Conservation (phyloP, 345 rosid species). For the Citrus mangshanensis region DNA sequence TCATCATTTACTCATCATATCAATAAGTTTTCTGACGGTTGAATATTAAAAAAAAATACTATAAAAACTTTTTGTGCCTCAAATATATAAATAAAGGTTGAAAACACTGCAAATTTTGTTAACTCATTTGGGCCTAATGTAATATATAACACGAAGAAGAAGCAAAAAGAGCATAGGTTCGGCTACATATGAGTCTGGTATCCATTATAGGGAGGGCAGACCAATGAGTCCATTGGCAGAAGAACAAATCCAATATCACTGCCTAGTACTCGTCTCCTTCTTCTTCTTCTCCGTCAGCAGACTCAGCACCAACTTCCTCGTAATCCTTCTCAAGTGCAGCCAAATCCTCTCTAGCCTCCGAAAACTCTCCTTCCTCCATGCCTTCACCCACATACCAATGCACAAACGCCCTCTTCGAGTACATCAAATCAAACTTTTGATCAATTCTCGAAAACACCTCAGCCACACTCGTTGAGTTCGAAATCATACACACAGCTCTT, state of each 20-base stretch:
- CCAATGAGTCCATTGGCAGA: slow-evolving; percentile 31
- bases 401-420: slow-evolving; percentile 23
- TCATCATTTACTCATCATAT: too few species aligned
- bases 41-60: too few species aligned
- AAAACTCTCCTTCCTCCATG: slow-evolving; percentile 27
- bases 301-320: slow-evolving; percentile 26
- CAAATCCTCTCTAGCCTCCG: slow-evolving; percentile 22
- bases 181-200: too few species aligned
- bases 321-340: slow-evolving; percentile 19
- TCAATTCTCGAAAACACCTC: slow-evolving; percentile 23
- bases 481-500: slow-evolving; percentile 24
- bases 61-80: too few species aligned
- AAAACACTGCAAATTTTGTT: too few species aligned
- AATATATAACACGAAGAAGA: too few species aligned
- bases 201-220: background rate
- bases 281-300: slow-evolving; percentile 21
- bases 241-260: background rate
- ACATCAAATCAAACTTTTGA: slow-evolving; percentile 23
- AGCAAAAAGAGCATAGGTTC: too few species aligned
- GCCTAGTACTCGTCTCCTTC: slow-evolving; percentile 16
- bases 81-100: too few species aligned
- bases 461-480: slow-evolving; percentile 24
- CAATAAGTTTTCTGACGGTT: too few species aligned
- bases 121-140: too few species aligned
- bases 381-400: slow-evolving; percentile 28